Percentiles rank a stretch among this genome's conserved stretches.
Evolutionary conservation across 768 basidiomycete genomes (phyloP).

Genomic region (Cystofilobasidium macerans): DNA sequence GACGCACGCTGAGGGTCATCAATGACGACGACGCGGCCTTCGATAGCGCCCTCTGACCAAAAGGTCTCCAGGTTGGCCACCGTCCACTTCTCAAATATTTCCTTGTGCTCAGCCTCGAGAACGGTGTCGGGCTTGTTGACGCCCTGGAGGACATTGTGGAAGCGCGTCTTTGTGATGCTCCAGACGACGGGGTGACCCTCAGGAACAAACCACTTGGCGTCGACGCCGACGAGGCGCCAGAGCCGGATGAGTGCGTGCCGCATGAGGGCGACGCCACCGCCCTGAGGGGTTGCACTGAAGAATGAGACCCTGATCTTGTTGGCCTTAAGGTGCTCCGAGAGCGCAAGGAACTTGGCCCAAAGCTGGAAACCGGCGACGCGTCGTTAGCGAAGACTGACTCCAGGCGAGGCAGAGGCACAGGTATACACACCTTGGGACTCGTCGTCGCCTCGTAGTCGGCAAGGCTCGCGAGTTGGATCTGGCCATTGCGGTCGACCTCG

Average conservation of each 20-base stretch:
- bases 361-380: conserved; percentile 46
- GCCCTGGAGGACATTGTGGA: conserved; percentile 38
- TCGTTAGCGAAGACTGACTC: not conserved
- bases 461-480: conserved; percentile 68
- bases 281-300: conserved; percentile 92
- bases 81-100: conserved; percentile 61
- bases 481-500: conserved; percentile 62
- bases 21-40: conserved; percentile 63
- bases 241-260: conserved; percentile 86
- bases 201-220: conserved; percentile 61
- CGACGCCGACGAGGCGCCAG: conserved; percentile 58
- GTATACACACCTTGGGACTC: not conserved
- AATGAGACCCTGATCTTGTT: conserved; percentile 83
- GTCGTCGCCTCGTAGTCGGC: conserved; percentile 58
- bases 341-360: conserved; percentile 43
- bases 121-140: conserved; percentile 68
- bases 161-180: conserved; percentile 56
- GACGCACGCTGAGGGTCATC: conserved; percentile 43
- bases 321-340: conserved; percentile 71
- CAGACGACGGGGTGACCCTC: conserved; percentile 65
- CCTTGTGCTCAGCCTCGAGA: conserved; percentile 65
- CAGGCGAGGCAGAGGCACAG: not conserved
- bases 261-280: conserved; percentile 94
- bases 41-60: conserved; percentile 56
- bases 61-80: conserved; percentile 25